Conservation (phyloP, 2,329 filamentous ascomycete species). For the Drechslerella dactyloides region DNA sequence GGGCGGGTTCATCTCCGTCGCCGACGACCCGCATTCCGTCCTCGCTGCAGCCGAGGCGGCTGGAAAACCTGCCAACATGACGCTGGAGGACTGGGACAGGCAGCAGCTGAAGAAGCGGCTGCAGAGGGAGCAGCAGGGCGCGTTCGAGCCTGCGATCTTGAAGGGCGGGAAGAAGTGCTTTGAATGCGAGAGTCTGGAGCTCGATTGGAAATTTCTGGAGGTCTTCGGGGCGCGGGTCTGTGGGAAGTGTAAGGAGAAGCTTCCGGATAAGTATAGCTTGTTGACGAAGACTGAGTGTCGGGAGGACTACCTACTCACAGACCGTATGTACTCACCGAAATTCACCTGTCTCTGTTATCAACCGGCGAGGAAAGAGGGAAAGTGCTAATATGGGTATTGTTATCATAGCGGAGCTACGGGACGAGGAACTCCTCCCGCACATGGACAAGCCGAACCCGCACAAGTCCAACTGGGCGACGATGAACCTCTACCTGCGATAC, state of each 20-base stretch:
- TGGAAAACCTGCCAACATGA: conserved; percentile 84
- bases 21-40: conserved; percentile 85
- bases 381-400: conserved; percentile 8
- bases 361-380: background rate
- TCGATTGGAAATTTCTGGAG: conserved; percentile 95
- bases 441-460: conserved; percentile 91
- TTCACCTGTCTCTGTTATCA: conserved; percentile 3
- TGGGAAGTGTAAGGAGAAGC: conserved; percentile 82
- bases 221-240: conserved; percentile 79
- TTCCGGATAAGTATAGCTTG: conserved; percentile 89
- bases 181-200: conserved; percentile 83
- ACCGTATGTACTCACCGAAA: conserved; percentile 70
- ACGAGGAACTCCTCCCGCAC: conserved; percentile 83
- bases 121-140: conserved; percentile 75
- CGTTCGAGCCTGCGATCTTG: conserved; percentile 84
- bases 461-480: conserved; percentile 95
- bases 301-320: conserved; percentile 93
- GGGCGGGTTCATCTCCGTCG: conserved; percentile 86
- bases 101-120: conserved; percentile 73
- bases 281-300: conserved; percentile 95
- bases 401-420: conserved; percentile 80
- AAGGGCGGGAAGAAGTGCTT: conserved; percentile 74
- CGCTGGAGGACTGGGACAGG: conserved; percentile 86
- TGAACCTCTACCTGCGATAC: conserved; percentile 94
- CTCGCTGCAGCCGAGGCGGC: conserved; percentile 65